These are phyloP conservation scores for Boletus subcaerulescens DNA, from an alignment of 768 basidiomycete genomes.

Conservation along the genomic window DNA sequence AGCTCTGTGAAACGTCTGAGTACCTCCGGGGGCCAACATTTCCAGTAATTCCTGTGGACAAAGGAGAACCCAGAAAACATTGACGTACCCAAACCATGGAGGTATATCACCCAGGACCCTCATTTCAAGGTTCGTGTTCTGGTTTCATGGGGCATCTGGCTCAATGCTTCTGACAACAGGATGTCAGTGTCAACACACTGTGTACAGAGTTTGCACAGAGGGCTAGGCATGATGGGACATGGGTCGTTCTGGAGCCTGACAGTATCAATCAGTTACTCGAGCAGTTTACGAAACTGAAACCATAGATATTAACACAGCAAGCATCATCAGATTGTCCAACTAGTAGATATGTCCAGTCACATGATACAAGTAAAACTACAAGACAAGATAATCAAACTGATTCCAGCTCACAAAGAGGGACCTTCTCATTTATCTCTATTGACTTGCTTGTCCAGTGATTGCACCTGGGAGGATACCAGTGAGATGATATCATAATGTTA, in stretches of 20 bases:
- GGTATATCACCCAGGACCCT: conserved; percentile 69
- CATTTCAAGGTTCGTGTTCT: conserved; percentile 62
- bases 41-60: conserved; percentile 67
- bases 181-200: conserved; percentile 73
- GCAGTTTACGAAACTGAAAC: conserved; percentile 27
- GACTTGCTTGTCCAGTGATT: no score
- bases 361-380: no score
- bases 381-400: no score
- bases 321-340: no score
- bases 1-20: conserved; percentile 43
- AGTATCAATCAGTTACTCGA: conserved; percentile 44
- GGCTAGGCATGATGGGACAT: conserved; percentile 80
- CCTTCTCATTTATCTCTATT: no score
- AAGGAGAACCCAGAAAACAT: conserved; percentile 69
- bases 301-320: conserved; percentile 4
- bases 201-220: conserved; percentile 78
- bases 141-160: neutral
- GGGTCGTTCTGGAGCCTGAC: conserved; percentile 67
- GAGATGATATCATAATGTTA: no score
- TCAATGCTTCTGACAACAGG: conserved; percentile 37
- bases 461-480: no score
- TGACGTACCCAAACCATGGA: conserved; percentile 77
- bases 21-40: conserved; percentile 49
- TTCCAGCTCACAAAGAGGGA: no score
- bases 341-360: no score